Conservation (phyloP, 1,284 basidiomycete species). For the Sporisorium reilianum region DNA sequence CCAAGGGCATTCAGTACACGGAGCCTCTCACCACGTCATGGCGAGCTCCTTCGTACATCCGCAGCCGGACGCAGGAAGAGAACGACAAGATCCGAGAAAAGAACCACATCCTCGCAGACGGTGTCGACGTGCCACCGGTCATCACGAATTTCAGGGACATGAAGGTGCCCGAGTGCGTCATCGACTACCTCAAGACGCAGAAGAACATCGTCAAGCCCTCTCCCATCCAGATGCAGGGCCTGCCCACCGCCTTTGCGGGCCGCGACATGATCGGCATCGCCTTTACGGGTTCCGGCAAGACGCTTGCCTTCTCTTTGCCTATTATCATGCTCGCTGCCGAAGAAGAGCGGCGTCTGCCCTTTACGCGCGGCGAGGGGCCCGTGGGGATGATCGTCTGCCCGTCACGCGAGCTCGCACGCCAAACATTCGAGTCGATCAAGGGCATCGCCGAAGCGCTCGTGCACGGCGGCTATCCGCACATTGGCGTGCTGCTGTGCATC, state of each 20-base stretch:
- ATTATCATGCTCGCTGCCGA: conserved; percentile 78
- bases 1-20: conserved; percentile 90
- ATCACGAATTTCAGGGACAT: conserved; percentile 95
- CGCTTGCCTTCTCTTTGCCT: conserved; percentile 71
- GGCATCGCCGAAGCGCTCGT: conserved; percentile 85
- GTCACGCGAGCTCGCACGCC: conserved; percentile 71
- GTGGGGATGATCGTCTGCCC: conserved; percentile 90
- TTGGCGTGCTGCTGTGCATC: conserved; percentile 84
- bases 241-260: conserved; percentile 80
- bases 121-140: conserved; percentile 90
- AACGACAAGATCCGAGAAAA: conserved; percentile 84
- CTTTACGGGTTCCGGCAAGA: conserved; percentile 72
- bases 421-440: conserved; percentile 94
- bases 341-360: conserved; percentile 89
- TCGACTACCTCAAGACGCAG: conserved; percentile 84
- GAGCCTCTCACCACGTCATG: conserved; percentile 90
- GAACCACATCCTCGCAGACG: conserved; percentile 91
- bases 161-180: conserved; percentile 89
- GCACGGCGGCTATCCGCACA: conserved; percentile 84
- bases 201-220: conserved; percentile 85
- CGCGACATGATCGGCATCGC: conserved; percentile 72
- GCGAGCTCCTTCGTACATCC: conserved; percentile 86
- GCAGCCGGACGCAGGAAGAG: conserved; percentile 78
- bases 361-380: conserved; percentile 92
- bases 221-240: conserved; percentile 96